A percentile compares a stretch with the other conserved stretches of the same genome.
Conservation (phyloP, 2,329 filamentous ascomycete genomes). For the Fusarium sp. region DNA sequence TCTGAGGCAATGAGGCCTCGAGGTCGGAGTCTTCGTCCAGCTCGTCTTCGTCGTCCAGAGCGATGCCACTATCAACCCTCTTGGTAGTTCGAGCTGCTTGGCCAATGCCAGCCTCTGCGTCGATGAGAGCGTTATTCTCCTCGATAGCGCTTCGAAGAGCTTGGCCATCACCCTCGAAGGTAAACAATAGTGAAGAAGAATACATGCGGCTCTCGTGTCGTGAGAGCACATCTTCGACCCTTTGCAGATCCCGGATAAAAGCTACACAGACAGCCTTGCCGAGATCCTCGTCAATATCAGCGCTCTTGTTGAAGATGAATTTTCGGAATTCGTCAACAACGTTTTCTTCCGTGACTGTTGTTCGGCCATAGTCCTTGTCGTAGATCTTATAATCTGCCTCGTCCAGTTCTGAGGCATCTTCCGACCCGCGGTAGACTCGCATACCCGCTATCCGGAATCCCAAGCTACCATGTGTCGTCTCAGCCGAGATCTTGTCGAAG, state of each 20-base stretch:
- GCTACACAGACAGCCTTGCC: conserved; percentile 65
- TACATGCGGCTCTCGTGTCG: conserved; percentile 72
- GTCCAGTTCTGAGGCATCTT: conserved; percentile 62
- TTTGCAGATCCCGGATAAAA: conserved; percentile 65
- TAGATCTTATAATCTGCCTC: conserved; percentile 68
- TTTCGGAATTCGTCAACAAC: conserved; percentile 64
- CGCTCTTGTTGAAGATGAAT: conserved; percentile 68
- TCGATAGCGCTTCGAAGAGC: conserved; percentile 64
- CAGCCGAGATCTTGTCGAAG: conserved; percentile 68
- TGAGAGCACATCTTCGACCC: conserved; percentile 64
- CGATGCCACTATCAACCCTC: conserved; percentile 68
- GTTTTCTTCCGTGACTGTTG: conserved; percentile 63
- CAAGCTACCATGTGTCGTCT: conserved; percentile 69
- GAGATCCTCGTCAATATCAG: conserved; percentile 69
- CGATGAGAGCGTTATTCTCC: conserved; percentile 62
- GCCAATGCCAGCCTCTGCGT: conserved; percentile 61
- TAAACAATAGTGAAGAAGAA: conserved; percentile 70
- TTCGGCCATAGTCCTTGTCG: conserved; percentile 71
- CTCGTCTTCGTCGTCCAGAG: conserved; percentile 57
- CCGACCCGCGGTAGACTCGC: conserved; percentile 69
- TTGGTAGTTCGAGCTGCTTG: conserved; percentile 51
- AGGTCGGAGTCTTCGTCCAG: conserved; percentile 63
- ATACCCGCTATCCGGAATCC: conserved; percentile 75
- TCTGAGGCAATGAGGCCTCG: conserved; percentile 64
- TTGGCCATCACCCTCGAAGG: conserved; percentile 71